Conservation (phyloP, 805 yeast species). For the Naumovozyma castellii region DNA sequence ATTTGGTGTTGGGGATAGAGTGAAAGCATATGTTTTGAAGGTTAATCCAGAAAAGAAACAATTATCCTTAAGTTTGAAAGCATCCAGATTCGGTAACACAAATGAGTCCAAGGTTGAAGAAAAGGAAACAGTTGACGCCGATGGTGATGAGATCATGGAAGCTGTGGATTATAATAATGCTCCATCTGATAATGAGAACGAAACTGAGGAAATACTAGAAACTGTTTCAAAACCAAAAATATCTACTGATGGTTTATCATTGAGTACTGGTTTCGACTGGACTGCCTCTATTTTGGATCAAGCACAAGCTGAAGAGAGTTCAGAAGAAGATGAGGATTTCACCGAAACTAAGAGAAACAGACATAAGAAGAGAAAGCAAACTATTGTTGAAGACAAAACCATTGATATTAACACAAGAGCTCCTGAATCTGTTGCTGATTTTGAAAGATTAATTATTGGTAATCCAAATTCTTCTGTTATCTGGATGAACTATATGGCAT, state of each 20-base stretch:
- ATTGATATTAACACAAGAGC: slow-evolving; percentile 74
- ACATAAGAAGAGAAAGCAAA: slow-evolving; percentile 37
- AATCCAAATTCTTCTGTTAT: slow-evolving; percentile 86
- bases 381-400: slow-evolving; percentile 64
- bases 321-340: slow-evolving; percentile 47
- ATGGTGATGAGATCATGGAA: slow-evolving; percentile 6
- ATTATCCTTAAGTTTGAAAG: slow-evolving; percentile 86
- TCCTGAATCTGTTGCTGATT: slow-evolving; percentile 87
- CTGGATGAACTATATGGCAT: slow-evolving; percentile 98
- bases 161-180: slow-evolving; percentile 19
- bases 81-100: slow-evolving; percentile 59
- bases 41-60: slow-evolving; percentile 59
- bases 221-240: slow-evolving; percentile 13
- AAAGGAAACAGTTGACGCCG: slow-evolving; percentile 23
- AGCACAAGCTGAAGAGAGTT: slow-evolving; percentile 50
- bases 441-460: slow-evolving; percentile 84
- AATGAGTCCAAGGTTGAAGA: slow-evolving; percentile 26
- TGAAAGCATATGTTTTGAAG: slow-evolving; percentile 69
- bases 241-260: slow-evolving; percentile 52
- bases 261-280: slow-evolving; percentile 87
- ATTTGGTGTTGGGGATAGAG: slow-evolving; percentile 84
- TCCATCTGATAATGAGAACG: slow-evolving; percentile 29
- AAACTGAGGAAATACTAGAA: slow-evolving; percentile 21
- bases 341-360: slow-evolving; percentile 36
- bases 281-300: slow-evolving; percentile 82